Percentiles rank a stretch among this genome's conserved stretches.
These are phyloP conservation scores for Dictyophora rubrovolvata DNA, from an alignment of 768 basidiomycete genomes.

Conservation along the genomic window DNA sequence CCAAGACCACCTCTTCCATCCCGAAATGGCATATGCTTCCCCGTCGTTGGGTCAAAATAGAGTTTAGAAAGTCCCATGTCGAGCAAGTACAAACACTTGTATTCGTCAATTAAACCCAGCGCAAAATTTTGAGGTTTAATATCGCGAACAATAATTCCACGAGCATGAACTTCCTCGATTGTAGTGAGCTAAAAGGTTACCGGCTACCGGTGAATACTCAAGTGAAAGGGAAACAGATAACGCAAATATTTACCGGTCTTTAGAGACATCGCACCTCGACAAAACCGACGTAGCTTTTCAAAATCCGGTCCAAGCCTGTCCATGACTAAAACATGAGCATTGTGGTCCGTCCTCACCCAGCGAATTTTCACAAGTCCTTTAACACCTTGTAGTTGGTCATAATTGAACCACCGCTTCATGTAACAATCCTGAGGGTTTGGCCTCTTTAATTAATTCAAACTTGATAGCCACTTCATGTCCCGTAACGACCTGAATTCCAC, in stretches of 20 bases:
- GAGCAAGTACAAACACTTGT: conserved; percentile 14
- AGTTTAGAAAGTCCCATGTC: conserved; percentile 17
- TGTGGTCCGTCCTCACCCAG: conserved; percentile 12
- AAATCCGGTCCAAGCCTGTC: conserved; percentile 17
- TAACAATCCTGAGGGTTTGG: background rate
- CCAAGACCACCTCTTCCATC: conserved; percentile 10
- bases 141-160: conserved; percentile 15
- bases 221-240: too few relatives aligned
- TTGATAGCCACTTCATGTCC: conserved; percentile 15
- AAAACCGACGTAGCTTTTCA: conserved; percentile 10
- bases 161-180: conserved; percentile 14
- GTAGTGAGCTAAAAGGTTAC: conserved; percentile 10
- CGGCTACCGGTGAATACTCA: too few relatives aligned
- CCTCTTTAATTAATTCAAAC: background rate
- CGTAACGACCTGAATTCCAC: background rate
- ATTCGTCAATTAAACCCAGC: conserved; percentile 10
- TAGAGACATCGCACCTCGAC: conserved; percentile 13
- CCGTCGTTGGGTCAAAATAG: conserved; percentile 10
- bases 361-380: conserved; percentile 11
- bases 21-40: conserved; percentile 13
- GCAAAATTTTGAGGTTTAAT: conserved; percentile 18
- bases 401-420: conserved; percentile 15
- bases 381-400: conserved; percentile 10
- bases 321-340: conserved; percentile 12
- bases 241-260: conserved; percentile 15